Evolutionary conservation across 2,329 filamentous ascomycete genomes (phyloP).

Genomic region (Aureobasidium pullulans): DNA sequence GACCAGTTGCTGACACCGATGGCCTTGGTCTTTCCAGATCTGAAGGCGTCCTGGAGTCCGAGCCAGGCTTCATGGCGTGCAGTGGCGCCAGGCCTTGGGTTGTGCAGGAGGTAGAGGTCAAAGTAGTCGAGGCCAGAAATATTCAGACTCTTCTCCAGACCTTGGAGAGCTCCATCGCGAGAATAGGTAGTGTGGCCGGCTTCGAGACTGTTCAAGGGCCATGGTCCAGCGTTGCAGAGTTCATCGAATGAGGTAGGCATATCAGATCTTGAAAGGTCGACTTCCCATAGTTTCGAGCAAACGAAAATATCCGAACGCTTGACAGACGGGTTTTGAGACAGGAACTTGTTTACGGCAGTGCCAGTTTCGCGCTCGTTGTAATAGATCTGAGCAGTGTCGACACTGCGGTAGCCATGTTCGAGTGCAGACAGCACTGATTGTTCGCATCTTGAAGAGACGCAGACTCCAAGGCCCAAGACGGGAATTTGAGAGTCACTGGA

Average conservation of each 20-base stretch:
- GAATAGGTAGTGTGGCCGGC: constrained; percentile 17
- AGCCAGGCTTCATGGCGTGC: constrained; percentile 54
- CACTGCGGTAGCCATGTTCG: constrained; percentile 49
- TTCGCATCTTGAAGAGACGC: constrained; percentile 51
- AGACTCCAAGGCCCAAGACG: constrained; percentile 61
- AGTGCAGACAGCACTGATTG: constrained; percentile 50
- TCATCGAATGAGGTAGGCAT: constrained; percentile 17
- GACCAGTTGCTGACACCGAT: constrained; percentile 67
- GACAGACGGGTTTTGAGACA: constrained; percentile 3
- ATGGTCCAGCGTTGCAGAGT: constrained; percentile 12
- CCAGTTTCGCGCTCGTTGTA: constrained; percentile 47
- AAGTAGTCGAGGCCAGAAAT: constrained; percentile 40
- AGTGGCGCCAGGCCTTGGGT: constrained; percentile 45
- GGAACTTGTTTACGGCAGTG: constrained; percentile 9
- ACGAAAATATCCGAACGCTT: constrained; percentile 14
- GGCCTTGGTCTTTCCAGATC: constrained; percentile 49
- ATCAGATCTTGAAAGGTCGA: constrained; percentile 15
- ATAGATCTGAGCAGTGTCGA: constrained; percentile 61
- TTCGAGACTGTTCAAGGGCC: constrained; percentile 15
- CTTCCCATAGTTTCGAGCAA: constrained; percentile 16
- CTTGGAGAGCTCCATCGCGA: not conserved
- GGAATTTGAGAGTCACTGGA: constrained; percentile 49
- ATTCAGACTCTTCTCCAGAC: constrained; percentile 9
- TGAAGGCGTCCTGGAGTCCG: constrained; percentile 52
- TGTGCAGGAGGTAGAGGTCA: constrained; percentile 61